These are phyloP conservation scores for Serendipita sp. DNA, from an alignment of 768 basidiomycete genomes.

Conservation along the genomic window DNA sequence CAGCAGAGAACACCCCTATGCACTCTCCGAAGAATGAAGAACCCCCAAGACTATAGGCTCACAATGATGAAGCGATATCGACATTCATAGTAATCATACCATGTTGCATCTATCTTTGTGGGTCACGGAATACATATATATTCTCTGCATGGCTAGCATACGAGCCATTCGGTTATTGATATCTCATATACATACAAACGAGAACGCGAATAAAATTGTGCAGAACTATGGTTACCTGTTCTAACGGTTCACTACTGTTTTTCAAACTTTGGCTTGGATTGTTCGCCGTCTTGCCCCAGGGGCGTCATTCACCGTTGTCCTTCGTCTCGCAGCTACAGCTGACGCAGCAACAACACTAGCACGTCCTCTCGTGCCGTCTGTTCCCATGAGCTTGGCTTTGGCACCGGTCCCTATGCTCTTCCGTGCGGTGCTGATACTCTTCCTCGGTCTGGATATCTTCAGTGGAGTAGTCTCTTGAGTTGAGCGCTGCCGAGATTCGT, in stretches of 20 bases:
- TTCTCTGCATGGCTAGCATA: not conserved
- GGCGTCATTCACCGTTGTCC: not conserved
- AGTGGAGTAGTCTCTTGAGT: not conserved
- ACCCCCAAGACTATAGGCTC: too few species aligned
- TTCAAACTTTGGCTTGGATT: not conserved
- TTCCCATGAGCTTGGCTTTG: not conserved
- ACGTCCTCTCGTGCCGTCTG: not conserved
- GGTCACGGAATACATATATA: not conserved
- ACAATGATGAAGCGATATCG: too few species aligned
- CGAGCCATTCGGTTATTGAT: too few species aligned
- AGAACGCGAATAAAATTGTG: too few species aligned
- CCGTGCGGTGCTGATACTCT: not conserved
- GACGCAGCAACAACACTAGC: not conserved
- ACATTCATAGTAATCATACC: too few species aligned
- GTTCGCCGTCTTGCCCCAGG: not conserved
- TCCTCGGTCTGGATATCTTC: not conserved
- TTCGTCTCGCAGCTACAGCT: not conserved
- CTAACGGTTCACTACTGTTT: too few species aligned
- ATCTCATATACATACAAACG: too few species aligned
- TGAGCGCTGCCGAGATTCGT: slow-evolving; percentile 37
- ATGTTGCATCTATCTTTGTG: too few species aligned
- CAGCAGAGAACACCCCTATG: not conserved
- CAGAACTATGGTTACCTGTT: too few species aligned
- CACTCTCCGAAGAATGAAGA: not conserved
- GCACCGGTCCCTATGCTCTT: not conserved